phyloP scores from a whole-genome alignment of 2,329 filamentous ascomycete genomes.

The Fusarium longipes region DNA sequence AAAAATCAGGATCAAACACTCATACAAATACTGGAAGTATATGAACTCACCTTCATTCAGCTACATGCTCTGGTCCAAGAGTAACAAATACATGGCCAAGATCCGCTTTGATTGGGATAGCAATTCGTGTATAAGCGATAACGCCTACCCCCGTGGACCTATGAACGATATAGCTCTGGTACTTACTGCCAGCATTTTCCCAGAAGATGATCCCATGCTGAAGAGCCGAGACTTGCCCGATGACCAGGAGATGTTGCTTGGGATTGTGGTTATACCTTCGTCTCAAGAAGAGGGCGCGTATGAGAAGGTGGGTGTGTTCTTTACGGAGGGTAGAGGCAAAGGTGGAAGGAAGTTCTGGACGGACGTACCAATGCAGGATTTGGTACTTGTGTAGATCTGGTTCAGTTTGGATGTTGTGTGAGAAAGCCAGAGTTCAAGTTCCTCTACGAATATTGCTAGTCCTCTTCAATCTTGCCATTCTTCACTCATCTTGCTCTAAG shows the following conservation, averaged over 20 bases:
- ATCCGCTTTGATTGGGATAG: not conserved
- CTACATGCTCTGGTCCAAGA: not conserved
- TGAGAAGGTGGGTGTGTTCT: not conserved
- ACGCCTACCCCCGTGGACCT: not conserved
- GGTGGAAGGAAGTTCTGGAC: not conserved
- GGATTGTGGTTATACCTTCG: not conserved
- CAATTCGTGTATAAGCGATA: rapidly evolving
- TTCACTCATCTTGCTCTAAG: too few species aligned
- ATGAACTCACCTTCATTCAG: not conserved
- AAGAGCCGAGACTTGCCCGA: not conserved
- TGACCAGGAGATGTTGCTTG: not conserved
- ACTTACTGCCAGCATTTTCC: not conserved
- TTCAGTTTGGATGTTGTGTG: not conserved
- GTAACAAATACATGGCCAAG: not conserved
- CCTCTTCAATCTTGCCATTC: too few species aligned
- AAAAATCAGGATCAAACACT: not conserved
- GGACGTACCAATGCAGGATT: not conserved
- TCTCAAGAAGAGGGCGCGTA: not conserved
- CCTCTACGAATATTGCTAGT: too few species aligned
- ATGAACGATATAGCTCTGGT: not conserved
- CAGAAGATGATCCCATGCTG: not conserved
- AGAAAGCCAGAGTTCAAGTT: rapidly evolving
- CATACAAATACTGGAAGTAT: not conserved
- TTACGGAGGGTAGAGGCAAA: not conserved
- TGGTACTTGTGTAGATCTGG: not conserved